Evolutionary conservation across 768 basidiomycete genomes (phyloP).

Genomic region (Tulasnella sp.): DNA sequence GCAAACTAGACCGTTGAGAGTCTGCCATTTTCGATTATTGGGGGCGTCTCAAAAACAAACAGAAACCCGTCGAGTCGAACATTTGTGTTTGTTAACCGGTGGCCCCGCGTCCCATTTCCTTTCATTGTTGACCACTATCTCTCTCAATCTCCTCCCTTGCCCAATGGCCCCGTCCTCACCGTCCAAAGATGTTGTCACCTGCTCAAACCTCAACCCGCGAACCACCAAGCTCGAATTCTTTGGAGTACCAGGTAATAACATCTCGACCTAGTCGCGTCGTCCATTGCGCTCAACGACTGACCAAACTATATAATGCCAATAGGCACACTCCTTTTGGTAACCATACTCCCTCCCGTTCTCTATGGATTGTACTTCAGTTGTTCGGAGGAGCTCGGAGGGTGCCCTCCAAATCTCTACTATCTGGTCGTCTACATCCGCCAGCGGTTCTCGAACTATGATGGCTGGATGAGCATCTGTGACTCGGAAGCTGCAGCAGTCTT

Average conservation of each 20-base stretch:
- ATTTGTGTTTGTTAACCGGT: too few relatives aligned
- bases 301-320: constrained; percentile 3
- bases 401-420: constrained; percentile 41
- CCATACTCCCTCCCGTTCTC: constrained; percentile 57
- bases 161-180: background rate
- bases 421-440: constrained; percentile 37
- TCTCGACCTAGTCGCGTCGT: background rate
- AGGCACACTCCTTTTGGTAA: constrained; percentile 35
- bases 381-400: constrained; percentile 58
- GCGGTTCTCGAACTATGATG: constrained; percentile 40
- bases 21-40: too few relatives aligned
- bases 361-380: constrained; percentile 73
- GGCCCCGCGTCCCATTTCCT: too few relatives aligned
- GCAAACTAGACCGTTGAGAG: too few relatives aligned
- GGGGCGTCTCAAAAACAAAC: too few relatives aligned
- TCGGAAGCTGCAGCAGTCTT: constrained; percentile 65
- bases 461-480: constrained; percentile 78
- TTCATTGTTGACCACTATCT: background rate
- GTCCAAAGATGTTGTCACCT: background rate
- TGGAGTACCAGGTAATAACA: constrained; percentile 8
- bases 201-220: constrained; percentile 16
- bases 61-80: too few relatives aligned
- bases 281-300: background rate
- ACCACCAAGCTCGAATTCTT: constrained; percentile 21
- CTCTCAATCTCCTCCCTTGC: background rate